Evolutionary conservation across 192 early-diverging fungal genomes (phyloP).

Genomic region (Coemansia sp.): DNA sequence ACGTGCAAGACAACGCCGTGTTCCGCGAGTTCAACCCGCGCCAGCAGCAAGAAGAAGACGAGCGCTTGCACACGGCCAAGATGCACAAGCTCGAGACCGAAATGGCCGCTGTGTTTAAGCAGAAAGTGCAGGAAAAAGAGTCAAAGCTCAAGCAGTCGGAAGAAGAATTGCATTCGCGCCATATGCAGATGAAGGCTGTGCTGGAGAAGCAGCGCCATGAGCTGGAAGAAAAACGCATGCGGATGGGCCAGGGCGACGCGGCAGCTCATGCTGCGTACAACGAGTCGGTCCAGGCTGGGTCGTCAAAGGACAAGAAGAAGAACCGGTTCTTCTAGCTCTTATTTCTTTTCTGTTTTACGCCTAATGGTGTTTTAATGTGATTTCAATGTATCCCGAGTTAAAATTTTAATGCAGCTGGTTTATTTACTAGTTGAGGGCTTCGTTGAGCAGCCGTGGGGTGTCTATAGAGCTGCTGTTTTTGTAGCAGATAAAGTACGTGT

Average conservation of each 20-base stretch:
- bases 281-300: slow-evolving; percentile 15
- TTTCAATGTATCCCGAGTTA: no score
- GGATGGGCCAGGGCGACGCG: slow-evolving; percentile 56
- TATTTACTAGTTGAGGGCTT: no score
- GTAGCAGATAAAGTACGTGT: no score
- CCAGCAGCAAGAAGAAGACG: slow-evolving; percentile 86
- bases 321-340: slow-evolving; percentile 34
- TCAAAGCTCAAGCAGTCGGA: slow-evolving; percentile 93
- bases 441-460: no score
- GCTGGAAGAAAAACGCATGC: slow-evolving; percentile 87
- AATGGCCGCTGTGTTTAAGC: slow-evolving; percentile 97
- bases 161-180: slow-evolving; percentile 91
- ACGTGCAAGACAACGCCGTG: slow-evolving; percentile 72
- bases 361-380: no score
- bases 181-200: slow-evolving; percentile 95
- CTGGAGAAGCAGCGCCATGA: slow-evolving; percentile 91
- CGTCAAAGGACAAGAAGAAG: slow-evolving; percentile 50
- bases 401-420: no score
- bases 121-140: slow-evolving; percentile 98
- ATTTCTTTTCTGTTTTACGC: not conserved
- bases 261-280: not conserved
- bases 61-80: slow-evolving; percentile 84
- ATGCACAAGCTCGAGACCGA: slow-evolving; percentile 96
- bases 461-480: no score
- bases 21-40: slow-evolving; percentile 77